phyloP scores from a whole-genome alignment of 305 asterid genomes.

The Solanum chacoense region DNA sequence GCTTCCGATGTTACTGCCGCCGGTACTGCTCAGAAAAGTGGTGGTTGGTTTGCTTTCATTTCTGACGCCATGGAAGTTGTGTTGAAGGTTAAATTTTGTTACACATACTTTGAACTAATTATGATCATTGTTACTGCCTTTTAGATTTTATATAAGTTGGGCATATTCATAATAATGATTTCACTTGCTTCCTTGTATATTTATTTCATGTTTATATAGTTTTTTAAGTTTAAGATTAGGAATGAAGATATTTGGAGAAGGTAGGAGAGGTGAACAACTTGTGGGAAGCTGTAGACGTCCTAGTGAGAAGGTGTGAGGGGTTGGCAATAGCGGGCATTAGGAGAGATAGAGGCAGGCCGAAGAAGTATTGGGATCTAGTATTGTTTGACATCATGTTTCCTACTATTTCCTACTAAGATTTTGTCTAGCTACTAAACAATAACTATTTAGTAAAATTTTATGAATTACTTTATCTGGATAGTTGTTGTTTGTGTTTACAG shows the following conservation, averaged over 20 bases:
- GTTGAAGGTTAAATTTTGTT: conserved; percentile 45
- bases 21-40: conserved; percentile 43
- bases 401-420: not conserved
- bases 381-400: not conserved
- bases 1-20: conserved; percentile 34
- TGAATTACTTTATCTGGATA: not conserved
- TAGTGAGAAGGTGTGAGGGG: not conserved
- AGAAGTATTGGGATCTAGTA: not conserved
- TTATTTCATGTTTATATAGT: not conserved
- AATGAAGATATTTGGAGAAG: not conserved
- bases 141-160: not conserved
- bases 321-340: not conserved
- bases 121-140: not conserved
- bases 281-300: not conserved
- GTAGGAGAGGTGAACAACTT: not conserved
- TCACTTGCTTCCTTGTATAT: not conserved
- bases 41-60: conserved; percentile 96
- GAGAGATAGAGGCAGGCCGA: not conserved
- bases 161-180: not conserved
- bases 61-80: conserved; percentile 97
- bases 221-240: not conserved
- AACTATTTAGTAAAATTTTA: not conserved
- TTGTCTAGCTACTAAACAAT: not conserved
- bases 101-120: not conserved
- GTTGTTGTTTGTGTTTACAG: not conserved